Evolutionary conservation across 225 moss, liverwort and hornwort species (phyloP).

Genomic region (Rhytidiadelphus loreus): DNA sequence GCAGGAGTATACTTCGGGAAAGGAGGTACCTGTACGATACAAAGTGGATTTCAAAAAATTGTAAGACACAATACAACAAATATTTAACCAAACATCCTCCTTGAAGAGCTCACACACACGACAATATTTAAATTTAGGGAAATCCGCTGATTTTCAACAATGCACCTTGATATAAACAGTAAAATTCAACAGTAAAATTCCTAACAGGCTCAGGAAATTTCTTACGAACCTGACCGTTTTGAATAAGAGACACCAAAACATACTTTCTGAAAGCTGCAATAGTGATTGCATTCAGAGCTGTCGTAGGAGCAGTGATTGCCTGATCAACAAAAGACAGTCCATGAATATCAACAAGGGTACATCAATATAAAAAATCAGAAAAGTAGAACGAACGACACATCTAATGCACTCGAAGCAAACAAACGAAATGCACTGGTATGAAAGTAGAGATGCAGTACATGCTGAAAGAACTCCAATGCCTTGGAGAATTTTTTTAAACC

Average conservation of each 20-base stretch:
- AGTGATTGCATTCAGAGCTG: conserved; percentile 91
- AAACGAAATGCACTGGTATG: neutral
- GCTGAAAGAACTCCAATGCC: conserved; percentile 95
- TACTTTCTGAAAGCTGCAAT: conserved; percentile 97
- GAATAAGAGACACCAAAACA: conserved; percentile 88
- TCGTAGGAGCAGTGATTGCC: conserved; percentile 96
- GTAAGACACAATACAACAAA: neutral
- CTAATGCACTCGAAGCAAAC: neutral
- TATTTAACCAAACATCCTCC: neutral
- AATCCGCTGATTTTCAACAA: neutral
- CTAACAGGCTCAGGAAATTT: neutral
- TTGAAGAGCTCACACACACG: neutral
- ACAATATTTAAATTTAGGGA: neutral
- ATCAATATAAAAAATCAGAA: neutral
- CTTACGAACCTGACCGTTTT: conserved; percentile 78
- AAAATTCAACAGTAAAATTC: neutral
- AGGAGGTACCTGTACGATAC: conserved; percentile 66
- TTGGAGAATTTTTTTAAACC: conserved; percentile 90
- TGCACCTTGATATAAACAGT: neutral
- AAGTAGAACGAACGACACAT: neutral
- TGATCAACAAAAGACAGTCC: conserved; percentile 6
- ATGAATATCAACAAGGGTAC: neutral
- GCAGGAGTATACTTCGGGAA: conserved; percentile 95
- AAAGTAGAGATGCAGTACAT: conserved; percentile 41
- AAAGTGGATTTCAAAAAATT: neutral